Conservation (phyloP, 306 rosid genomes). For the Alnus glutinosa region DNA sequence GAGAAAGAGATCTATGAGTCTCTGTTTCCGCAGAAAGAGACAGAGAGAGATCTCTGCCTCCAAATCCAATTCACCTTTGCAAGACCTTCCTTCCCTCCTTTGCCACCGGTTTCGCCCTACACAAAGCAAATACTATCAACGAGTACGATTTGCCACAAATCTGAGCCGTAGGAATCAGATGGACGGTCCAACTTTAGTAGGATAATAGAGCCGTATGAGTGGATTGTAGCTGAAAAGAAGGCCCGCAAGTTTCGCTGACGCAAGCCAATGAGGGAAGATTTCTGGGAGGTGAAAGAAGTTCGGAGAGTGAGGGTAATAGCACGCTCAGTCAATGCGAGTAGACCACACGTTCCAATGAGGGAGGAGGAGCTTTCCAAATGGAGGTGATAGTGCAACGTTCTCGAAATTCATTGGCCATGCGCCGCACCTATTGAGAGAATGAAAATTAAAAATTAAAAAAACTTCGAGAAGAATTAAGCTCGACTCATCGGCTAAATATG, state of each 20-base stretch:
- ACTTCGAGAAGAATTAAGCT: no score
- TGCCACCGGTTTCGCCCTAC: slow-evolving; percentile 1
- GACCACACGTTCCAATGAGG: neutral
- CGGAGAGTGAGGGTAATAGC: neutral
- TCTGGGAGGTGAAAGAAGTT: neutral
- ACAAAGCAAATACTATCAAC: slow-evolving; percentile 8
- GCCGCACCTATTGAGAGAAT: neutral
- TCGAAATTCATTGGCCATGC: neutral
- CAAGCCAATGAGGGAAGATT: slow-evolving; percentile 11
- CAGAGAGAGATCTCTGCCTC: slow-evolving; percentile 22
- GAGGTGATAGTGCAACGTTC: neutral
- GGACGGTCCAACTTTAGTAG: neutral
- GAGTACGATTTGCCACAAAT: neutral
- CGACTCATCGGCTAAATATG: no score
- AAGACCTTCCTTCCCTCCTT: slow-evolving; percentile 25
- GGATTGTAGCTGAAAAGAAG: neutral
- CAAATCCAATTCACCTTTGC: slow-evolving; percentile 26
- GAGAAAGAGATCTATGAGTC: slow-evolving; percentile 36
- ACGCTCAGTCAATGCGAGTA: neutral
- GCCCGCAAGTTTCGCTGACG: neutral
- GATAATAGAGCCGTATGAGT: neutral
- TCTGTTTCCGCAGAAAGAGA: slow-evolving; percentile 26
- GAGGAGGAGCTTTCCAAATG: neutral
- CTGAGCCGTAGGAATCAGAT: neutral
- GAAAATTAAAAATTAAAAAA: no score